Conservation (phyloP, 192 early-diverging fungal species). For the Coemansia guatemalensis region DNA sequence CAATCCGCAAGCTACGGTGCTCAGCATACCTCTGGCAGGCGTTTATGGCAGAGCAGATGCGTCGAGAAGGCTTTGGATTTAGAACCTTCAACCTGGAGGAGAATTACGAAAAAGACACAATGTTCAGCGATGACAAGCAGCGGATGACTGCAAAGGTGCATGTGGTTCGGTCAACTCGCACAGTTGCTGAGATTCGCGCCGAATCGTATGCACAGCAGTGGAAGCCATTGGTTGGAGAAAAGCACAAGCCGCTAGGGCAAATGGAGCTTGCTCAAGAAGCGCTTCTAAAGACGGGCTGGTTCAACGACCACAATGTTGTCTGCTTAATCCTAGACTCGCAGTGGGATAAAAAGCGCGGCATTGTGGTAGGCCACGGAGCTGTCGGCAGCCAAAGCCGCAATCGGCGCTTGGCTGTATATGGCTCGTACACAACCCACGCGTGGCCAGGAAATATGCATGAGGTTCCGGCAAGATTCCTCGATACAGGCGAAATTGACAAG, state of each 20-base stretch:
- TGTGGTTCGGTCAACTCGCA: conserved; percentile 51
- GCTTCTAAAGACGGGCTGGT: conserved; percentile 49
- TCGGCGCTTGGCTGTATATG: conserved; percentile 65
- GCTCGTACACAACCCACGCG: conserved; percentile 63
- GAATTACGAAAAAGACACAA: conserved; percentile 53
- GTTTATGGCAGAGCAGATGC: conserved; percentile 67
- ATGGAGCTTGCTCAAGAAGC: conserved; percentile 55
- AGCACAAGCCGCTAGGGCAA: conserved; percentile 40
- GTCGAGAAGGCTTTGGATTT: conserved; percentile 65
- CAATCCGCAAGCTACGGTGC: conserved; percentile 59
- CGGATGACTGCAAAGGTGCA: conserved; percentile 60
- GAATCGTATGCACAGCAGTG: conserved; percentile 62
- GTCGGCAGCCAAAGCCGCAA: conserved; percentile 59
- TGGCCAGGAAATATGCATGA: conserved; percentile 65
- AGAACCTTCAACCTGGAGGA: conserved; percentile 68
- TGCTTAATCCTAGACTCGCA: conserved; percentile 59
- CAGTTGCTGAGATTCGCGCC: conserved; percentile 58
- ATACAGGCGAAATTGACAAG: conserved; percentile 58
- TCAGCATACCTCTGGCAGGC: conserved; percentile 73
- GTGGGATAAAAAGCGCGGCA: conserved; percentile 54
- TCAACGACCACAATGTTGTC: conserved; percentile 49
- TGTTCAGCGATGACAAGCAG: conserved; percentile 39
- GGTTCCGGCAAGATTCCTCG: conserved; percentile 55
- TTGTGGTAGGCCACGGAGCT: conserved; percentile 64
- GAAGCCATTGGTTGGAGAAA: conserved; percentile 37